These are phyloP conservation scores for Sutorius eximius DNA, from an alignment of 1,284 basidiomycete genomes.

Conservation along the genomic window DNA sequence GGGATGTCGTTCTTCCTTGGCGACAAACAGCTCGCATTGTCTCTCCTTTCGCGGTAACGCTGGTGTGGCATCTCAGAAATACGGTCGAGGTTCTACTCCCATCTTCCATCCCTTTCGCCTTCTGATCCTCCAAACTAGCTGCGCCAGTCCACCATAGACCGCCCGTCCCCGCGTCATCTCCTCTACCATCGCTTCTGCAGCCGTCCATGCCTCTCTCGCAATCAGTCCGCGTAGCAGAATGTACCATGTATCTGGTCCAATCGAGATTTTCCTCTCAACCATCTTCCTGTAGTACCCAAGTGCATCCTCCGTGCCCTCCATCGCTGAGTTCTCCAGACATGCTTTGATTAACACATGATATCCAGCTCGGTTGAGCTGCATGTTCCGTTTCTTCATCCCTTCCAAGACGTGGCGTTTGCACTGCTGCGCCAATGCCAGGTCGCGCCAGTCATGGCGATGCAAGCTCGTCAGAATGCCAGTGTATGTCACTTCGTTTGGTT, in stretches of 20 bases:
- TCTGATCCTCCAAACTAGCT: conserved; percentile 41
- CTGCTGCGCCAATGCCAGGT: conserved; percentile 42
- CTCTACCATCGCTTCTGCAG: conserved; percentile 58
- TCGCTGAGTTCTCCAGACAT: conserved; percentile 50
- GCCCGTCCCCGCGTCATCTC: conserved; percentile 52
- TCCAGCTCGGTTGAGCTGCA: conserved; percentile 58
- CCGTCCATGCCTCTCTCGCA: conserved; percentile 50
- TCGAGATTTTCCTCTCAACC: conserved; percentile 47
- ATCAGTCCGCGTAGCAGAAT: conserved; percentile 66
- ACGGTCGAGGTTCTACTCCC: conserved; percentile 28
- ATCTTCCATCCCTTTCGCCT: conserved; percentile 31
- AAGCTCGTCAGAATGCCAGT: conserved; percentile 65
- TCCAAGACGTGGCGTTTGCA: conserved; percentile 51
- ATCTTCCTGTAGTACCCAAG: conserved; percentile 68
- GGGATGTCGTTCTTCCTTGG: conserved; percentile 67
- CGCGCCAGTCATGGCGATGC: conserved; percentile 51
- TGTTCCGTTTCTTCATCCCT: conserved; percentile 57
- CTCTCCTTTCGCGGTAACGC: conserved; percentile 23
- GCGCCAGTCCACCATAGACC: conserved; percentile 40
- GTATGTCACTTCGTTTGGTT: conserved; percentile 74
- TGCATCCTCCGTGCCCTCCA: conserved; percentile 53
- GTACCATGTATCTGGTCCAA: conserved; percentile 71
- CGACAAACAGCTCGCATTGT: conserved; percentile 27
- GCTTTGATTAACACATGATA: conserved; percentile 76
- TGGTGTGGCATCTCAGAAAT: conserved; percentile 24